phyloP scores from a whole-genome alignment of 495 filamentous ascomycete species.

The Penicillium lagena region DNA sequence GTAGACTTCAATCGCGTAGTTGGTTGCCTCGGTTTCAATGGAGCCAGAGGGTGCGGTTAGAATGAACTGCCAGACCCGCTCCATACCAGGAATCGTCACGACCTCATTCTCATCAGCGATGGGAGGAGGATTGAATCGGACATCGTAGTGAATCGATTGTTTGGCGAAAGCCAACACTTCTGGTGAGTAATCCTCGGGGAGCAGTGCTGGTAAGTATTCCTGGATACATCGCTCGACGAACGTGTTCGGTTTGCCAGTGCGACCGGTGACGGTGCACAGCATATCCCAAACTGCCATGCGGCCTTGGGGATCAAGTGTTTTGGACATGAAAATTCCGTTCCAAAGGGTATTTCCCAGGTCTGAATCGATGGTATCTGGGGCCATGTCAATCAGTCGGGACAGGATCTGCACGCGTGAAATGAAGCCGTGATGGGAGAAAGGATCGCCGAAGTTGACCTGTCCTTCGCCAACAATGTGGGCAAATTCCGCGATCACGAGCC shows the following conservation, averaged over 20 bases:
- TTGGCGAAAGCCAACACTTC: slow-evolving; percentile 65
- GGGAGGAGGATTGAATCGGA: slow-evolving; percentile 33
- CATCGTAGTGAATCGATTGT: slow-evolving; percentile 40
- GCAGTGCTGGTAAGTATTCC: slow-evolving; percentile 57
- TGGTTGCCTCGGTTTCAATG: slow-evolving; percentile 62
- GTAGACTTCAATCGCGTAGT: slow-evolving; percentile 68
- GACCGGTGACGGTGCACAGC: slow-evolving; percentile 46
- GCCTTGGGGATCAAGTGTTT: slow-evolving; percentile 47
- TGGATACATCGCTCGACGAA: slow-evolving; percentile 63
- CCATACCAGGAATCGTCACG: slow-evolving; percentile 55
- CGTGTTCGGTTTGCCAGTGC: slow-evolving; percentile 41
- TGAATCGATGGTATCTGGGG: slow-evolving; percentile 51
- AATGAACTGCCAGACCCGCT: slow-evolving; percentile 79
- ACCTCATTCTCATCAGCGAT: slow-evolving; percentile 36
- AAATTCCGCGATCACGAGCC: slow-evolving; percentile 46
- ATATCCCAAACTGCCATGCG: slow-evolving; percentile 61
- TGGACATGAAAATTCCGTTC: slow-evolving; percentile 58
- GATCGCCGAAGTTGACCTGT: slow-evolving; percentile 26
- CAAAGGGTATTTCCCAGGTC: slow-evolving; percentile 60
- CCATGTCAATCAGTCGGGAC: slow-evolving; percentile 47
- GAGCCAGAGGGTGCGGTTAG: slow-evolving; percentile 61
- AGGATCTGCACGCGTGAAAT: slow-evolving; percentile 54
- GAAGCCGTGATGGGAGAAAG: slow-evolving; percentile 29
- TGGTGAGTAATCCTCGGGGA: slow-evolving; percentile 57
- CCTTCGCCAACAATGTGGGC: slow-evolving; percentile 38